phyloP scores from a whole-genome alignment of 2,329 filamentous ascomycete species.

The Verticillium nonalfalfae region DNA sequence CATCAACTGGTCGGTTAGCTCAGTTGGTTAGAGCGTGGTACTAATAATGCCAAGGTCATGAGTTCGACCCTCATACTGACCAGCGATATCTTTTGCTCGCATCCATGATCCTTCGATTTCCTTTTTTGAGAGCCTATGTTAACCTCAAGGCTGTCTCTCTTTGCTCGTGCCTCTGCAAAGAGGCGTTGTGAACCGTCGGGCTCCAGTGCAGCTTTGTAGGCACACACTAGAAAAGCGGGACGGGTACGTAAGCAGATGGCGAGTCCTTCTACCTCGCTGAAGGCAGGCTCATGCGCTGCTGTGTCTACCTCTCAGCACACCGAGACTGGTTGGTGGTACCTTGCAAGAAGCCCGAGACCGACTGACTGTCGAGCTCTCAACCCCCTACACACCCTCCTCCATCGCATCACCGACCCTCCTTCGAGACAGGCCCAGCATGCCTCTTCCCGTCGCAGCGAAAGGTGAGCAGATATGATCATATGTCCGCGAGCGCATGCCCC shows the following conservation, averaged over 20 bases:
- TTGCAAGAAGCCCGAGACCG: background rate
- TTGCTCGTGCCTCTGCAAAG: too few species aligned
- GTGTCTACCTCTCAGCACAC: too few species aligned
- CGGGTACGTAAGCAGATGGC: too few species aligned
- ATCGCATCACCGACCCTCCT: background rate
- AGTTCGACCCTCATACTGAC: background rate
- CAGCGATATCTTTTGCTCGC: background rate
- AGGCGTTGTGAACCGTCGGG: too few species aligned
- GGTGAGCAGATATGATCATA: slow-evolving; percentile 3
- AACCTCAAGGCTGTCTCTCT: too few species aligned
- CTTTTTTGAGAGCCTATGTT: too few species aligned
- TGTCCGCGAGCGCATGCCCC: background rate
- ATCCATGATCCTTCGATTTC: too few species aligned
- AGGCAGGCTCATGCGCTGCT: too few species aligned
- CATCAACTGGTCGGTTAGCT: background rate
- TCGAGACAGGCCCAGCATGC: slow-evolving; percentile 5
- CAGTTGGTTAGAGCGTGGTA: background rate
- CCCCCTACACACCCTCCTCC: background rate
- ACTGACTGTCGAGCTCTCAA: background rate
- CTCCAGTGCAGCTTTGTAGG: too few species aligned
- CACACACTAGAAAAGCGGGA: too few species aligned
- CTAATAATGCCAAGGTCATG: background rate
- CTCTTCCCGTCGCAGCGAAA: slow-evolving; percentile 10
- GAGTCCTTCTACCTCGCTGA: too few species aligned
- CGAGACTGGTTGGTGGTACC: too few species aligned